phyloP scores from a whole-genome alignment of 192 early-diverging fungal species.

The Coemansia umbellata region DNA sequence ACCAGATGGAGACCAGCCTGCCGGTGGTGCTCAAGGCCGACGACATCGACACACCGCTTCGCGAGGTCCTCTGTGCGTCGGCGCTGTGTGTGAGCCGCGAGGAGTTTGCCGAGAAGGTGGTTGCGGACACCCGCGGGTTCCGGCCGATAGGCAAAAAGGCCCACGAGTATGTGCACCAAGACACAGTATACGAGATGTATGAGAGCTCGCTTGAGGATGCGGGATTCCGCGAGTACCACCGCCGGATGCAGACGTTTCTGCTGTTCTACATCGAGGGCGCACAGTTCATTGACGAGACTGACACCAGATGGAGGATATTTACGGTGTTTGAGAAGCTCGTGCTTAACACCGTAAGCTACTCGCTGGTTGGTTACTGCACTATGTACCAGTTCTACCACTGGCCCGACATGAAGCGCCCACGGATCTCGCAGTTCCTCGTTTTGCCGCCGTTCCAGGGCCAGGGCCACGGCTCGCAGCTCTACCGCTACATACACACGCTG shows the following conservation, averaged over 20 bases:
- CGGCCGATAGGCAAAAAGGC: slow-evolving; percentile 76
- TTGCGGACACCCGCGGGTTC: slow-evolving; percentile 61
- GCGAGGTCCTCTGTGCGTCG: slow-evolving; percentile 55
- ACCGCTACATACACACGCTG: slow-evolving; percentile 56
- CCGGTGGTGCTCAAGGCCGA: slow-evolving; percentile 52
- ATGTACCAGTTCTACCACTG: slow-evolving; percentile 84
- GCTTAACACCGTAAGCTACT: slow-evolving; percentile 52
- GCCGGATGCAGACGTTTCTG: slow-evolving; percentile 71
- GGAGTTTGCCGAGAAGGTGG: slow-evolving; percentile 62
- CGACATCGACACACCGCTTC: slow-evolving; percentile 59
- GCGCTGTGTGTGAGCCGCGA: slow-evolving; percentile 57
- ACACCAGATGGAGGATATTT: slow-evolving; percentile 77
- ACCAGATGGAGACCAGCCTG: slow-evolving; percentile 39
- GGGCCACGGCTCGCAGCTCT: slow-evolving; percentile 78
- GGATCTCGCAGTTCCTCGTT: slow-evolving; percentile 95
- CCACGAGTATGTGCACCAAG: slow-evolving; percentile 55
- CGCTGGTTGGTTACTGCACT: slow-evolving; percentile 79
- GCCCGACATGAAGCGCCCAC: slow-evolving; percentile 70
- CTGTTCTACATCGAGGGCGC: slow-evolving; percentile 90
- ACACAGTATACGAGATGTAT: slow-evolving; percentile 65
- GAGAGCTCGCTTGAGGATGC: slow-evolving; percentile 61
- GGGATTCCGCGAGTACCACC: slow-evolving; percentile 73
- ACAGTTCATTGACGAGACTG: slow-evolving; percentile 76
- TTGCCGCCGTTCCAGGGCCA: slow-evolving; percentile 81
- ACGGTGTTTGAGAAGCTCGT: slow-evolving; percentile 58